Percentiles rank a stretch among this genome's conserved stretches.
Conservation (phyloP, 1,139 yeast species). For the Hansenula sp. region DNA sequence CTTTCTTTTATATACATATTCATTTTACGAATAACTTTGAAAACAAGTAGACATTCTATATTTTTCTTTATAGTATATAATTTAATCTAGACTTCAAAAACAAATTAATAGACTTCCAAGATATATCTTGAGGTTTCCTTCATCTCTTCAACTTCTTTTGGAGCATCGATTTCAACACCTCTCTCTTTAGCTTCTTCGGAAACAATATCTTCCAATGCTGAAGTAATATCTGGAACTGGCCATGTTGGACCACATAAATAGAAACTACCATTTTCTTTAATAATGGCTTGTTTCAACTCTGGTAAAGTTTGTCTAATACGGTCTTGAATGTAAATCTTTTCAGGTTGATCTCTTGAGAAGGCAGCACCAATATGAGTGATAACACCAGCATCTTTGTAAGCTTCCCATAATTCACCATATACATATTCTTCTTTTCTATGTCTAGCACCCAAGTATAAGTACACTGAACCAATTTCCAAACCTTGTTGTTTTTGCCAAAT, state of each 20-base stretch:
- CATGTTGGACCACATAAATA: slow-evolving; percentile 98
- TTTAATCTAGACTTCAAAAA: no score
- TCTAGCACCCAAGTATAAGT: slow-evolving; percentile 89
- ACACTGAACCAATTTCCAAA: slow-evolving; percentile 82
- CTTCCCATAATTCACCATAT: slow-evolving; percentile 97
- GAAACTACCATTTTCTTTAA: slow-evolving; percentile 78
- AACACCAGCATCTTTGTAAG: slow-evolving; percentile 86
- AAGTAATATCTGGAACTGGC: slow-evolving; percentile 98
- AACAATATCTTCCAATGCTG: slow-evolving; percentile 81
- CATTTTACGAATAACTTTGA: no score
- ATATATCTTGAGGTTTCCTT: slow-evolving; percentile 92
- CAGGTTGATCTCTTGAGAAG: slow-evolving; percentile 94
- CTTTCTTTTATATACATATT: no score
- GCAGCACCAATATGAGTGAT: slow-evolving; percentile 97
- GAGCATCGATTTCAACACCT: slow-evolving; percentile 69
- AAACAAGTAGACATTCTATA: no score
- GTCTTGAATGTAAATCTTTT: slow-evolving; percentile 94
- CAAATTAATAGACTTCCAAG: slow-evolving; percentile 75
- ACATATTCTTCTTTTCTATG: slow-evolving; percentile 94
- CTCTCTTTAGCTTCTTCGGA: slow-evolving; percentile 62
- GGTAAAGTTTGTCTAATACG: slow-evolving; percentile 76
- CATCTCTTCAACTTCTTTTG: slow-evolving; percentile 84
- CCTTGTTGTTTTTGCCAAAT: slow-evolving; percentile 93
- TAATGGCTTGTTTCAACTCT: slow-evolving; percentile 76
- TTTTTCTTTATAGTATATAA: no score